These are phyloP conservation scores for Solanum etuberosum DNA, from an alignment of 257 asterid genomes.

Conservation along the genomic window DNA sequence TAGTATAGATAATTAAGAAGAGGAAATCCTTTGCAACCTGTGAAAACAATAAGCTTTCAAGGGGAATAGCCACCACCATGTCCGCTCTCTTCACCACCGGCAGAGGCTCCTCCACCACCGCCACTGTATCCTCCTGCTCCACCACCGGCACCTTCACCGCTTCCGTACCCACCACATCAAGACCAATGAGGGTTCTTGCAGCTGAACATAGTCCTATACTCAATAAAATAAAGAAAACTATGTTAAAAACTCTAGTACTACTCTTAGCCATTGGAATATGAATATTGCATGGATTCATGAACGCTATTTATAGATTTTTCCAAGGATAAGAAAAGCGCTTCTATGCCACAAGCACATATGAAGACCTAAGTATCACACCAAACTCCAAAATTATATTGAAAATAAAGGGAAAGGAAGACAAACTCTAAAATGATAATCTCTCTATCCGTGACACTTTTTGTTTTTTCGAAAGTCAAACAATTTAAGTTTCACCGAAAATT, in stretches of 20 bases:
- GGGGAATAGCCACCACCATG: constrained; percentile 28
- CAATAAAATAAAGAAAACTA: constrained; percentile 28
- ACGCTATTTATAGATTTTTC: constrained; percentile 29
- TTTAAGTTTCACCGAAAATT: too few species aligned
- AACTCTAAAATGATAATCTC: neutral
- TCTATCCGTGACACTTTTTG: too few species aligned
- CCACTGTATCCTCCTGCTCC: constrained; percentile 21
- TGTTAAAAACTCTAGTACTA: constrained; percentile 3
- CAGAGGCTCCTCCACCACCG: too few species aligned
- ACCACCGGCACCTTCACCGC: too few species aligned
- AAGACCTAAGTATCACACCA: neutral
- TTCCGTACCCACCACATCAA: constrained; percentile 13
- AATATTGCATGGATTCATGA: constrained; percentile 17
- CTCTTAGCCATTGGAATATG: constrained; percentile 16
- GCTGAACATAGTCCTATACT: constrained; percentile 38
- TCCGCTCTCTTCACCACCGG: too few species aligned
- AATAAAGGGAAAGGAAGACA: neutral
- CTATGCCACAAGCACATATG: constrained; percentile 4
- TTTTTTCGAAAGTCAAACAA: too few species aligned
- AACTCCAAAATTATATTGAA: neutral
- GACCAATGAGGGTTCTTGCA: constrained; percentile 41
- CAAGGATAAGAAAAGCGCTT: constrained; percentile 18
- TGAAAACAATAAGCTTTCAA: constrained; percentile 1
- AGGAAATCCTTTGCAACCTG: neutral
- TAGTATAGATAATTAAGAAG: neutral